phyloP scores from a whole-genome alignment of 1,139 yeast genomes.

The Yamadazyma spencermartinsiae region DNA sequence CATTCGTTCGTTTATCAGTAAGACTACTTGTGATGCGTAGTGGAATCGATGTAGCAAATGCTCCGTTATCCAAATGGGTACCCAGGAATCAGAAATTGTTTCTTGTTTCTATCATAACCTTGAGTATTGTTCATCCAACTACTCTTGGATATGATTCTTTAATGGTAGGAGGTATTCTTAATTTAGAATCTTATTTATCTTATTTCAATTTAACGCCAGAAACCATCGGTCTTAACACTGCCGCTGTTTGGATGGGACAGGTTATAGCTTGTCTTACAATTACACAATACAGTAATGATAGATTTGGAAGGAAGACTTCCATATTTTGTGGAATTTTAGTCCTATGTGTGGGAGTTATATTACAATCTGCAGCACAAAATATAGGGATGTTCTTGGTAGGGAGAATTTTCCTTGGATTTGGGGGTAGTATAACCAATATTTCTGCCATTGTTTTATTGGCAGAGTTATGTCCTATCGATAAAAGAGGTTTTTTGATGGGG shows the following conservation, averaged over 20 bases:
- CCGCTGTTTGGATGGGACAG: conserved; percentile 18
- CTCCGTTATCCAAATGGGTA: conserved; percentile 9
- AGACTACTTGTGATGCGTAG: background rate
- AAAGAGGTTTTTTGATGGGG: conserved; percentile 16
- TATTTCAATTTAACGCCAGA: conserved; percentile 16
- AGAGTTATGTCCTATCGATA: conserved; percentile 15
- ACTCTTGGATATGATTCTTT: conserved; percentile 16
- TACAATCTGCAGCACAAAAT: conserved; percentile 19
- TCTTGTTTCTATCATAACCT: conserved; percentile 7
- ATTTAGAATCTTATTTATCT: conserved; percentile 13
- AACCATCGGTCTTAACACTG: conserved; percentile 17
- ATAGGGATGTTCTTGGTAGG: conserved; percentile 20
- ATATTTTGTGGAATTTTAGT: no score
- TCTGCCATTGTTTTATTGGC: conserved; percentile 17
- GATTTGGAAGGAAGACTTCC: conserved; percentile 17
- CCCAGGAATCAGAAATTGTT: conserved; percentile 9
- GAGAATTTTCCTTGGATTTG: conserved; percentile 19
- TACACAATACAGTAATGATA: conserved; percentile 12
- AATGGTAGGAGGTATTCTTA: conserved; percentile 18
- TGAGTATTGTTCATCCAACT: conserved; percentile 16
- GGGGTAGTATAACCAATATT: conserved; percentile 12
- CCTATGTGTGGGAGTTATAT: conserved; percentile 18
- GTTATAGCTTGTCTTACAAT: conserved; percentile 11
- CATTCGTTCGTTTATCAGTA: background rate
- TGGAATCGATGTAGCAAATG: background rate